Evolutionary conservation across 352 stramenopile species (phyloP), one percentile per base, ranked within the genome.

Genomic region (Pythium dissimile): DNA sequence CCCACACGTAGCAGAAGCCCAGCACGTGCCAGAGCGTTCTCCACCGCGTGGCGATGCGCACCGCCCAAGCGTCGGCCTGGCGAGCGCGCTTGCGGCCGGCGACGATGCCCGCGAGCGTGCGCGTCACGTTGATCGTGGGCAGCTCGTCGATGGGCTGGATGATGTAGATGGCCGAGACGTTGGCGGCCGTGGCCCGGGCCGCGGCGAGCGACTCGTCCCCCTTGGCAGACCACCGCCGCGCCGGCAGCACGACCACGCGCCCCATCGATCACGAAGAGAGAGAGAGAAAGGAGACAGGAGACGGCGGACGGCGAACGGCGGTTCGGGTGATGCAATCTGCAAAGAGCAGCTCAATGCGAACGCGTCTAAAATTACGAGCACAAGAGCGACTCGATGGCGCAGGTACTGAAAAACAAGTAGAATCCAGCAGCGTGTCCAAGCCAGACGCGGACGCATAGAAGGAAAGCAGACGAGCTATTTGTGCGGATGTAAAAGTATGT

Each of bases 111-210:
- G 45, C 54, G 26, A 62, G 4, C 23, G 54, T 62, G 20, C 30
- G 54, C 2, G 54, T 50, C n/a, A 55, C 16, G 9, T 62, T 37
- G 24, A 62, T 28, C 2, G 30, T 34, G 1, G 54, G 54, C 12
- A 62, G 54, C 38, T 49, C 42, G 9, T 37, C 8, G 13, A 62
- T 35, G 1, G 54, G 54, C 20, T 62, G 54, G 54, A 62, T 62
- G 27, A 62, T 50, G 44, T 55, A 62, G 24, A 56, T 56, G 34
- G 49, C 35, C 12, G 34, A 21, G 34, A 16, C 26, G n/a, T 44
- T 21, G 34, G 37, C 3, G 24, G 24, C 49, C 1, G 34, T n/a
- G 24, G 43, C 37, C 12, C 10, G 11, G 23, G 30, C 24, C 1
- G 49, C 35, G 12, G 49, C 49, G 24, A 56, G 34, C 11, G 43